Conservation (phyloP, 257 asterid species). For the Fraxinus cuspidata region DNA sequence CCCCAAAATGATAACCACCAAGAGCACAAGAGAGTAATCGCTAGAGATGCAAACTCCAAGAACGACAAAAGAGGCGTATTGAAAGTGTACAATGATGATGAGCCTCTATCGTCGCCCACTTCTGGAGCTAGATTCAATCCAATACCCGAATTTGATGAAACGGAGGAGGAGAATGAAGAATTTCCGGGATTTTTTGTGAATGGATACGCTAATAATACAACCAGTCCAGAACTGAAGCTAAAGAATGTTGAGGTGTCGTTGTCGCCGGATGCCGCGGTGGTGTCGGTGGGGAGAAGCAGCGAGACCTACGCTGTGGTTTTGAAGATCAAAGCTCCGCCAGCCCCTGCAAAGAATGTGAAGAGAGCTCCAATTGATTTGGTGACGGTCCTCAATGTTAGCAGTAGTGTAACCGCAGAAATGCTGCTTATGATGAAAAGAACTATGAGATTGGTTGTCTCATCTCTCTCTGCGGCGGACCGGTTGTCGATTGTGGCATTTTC, state of each 20-base stretch:
- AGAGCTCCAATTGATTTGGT: conserved; percentile 86
- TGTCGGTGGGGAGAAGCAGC: conserved; percentile 63
- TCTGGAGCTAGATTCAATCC: conserved; percentile 75
- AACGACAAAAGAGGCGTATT: conserved; percentile 29
- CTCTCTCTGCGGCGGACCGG: conserved; percentile 80
- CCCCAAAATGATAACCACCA: conserved; percentile 14
- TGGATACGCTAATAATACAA: conserved; percentile 23
- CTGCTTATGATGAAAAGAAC: conserved; percentile 67
- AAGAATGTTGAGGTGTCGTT: conserved; percentile 52
- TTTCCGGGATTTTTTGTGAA: conserved; percentile 65
- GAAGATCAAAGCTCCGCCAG: conserved; percentile 68
- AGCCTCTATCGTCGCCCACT: conserved; percentile 75
- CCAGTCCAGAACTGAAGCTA: conserved; percentile 19
- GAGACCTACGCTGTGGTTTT: conserved; percentile 72
- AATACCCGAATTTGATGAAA: conserved; percentile 84
- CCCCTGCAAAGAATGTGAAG: conserved; percentile 27
- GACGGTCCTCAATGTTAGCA: conserved; percentile 70
- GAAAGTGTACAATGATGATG: conserved; percentile 91
- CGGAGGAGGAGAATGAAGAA: conserved; percentile 72
- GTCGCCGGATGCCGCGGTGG: conserved; percentile 71
- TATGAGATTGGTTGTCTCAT: conserved; percentile 70
- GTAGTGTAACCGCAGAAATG: conserved; percentile 56
- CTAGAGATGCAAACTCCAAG: conserved; percentile 15
- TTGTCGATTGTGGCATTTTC: conserved; percentile 93
- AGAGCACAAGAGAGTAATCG: conserved; percentile 1